Conservation (phyloP, 2,329 filamentous ascomycete species). For the Mycocentrospora acerina region DNA sequence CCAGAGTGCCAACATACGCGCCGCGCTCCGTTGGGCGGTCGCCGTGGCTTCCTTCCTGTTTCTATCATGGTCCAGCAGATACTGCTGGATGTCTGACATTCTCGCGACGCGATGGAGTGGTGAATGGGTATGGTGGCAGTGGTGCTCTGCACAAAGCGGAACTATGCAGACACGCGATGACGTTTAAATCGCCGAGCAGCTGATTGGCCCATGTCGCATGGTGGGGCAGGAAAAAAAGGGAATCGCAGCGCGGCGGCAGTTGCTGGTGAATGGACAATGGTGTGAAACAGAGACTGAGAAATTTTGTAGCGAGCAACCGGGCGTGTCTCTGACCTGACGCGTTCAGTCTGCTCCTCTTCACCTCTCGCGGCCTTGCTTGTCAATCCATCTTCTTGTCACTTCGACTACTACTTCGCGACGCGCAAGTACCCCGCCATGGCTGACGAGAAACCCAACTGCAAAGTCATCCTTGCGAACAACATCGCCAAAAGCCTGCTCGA, state of each 20-base stretch:
- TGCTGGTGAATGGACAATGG: not conserved
- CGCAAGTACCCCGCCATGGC: slow-evolving; percentile 33
- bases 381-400: slow-evolving; percentile 1
- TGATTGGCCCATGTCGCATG: slow-evolving; percentile 11
- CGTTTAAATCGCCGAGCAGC: slow-evolving; percentile 15
- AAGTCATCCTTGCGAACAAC: slow-evolving; percentile 85
- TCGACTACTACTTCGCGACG: too few relatives aligned
- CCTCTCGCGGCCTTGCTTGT: too few relatives aligned
- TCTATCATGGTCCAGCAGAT: slow-evolving; percentile 53
- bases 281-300: not conserved
- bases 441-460: slow-evolving; percentile 63
- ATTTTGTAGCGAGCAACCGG: slow-evolving; percentile 1
- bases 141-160: slow-evolving; percentile 10
- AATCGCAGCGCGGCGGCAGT: slow-evolving; percentile 2
- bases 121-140: slow-evolving; percentile 3
- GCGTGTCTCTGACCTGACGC: too few relatives aligned
- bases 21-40: slow-evolving; percentile 48
- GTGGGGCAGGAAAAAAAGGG: slow-evolving; percentile 17
- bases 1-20: slow-evolving; percentile 28
- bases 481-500: slow-evolving; percentile 79
- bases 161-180: slow-evolving; percentile 15
- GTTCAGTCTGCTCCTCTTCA: not conserved
- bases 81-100: slow-evolving; percentile 56
- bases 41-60: slow-evolving; percentile 49
- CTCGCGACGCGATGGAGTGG: slow-evolving; percentile 21